Evolutionary conservation across 257 asterid genomes (phyloP).

Genomic region (Primulina tabacum): DNA sequence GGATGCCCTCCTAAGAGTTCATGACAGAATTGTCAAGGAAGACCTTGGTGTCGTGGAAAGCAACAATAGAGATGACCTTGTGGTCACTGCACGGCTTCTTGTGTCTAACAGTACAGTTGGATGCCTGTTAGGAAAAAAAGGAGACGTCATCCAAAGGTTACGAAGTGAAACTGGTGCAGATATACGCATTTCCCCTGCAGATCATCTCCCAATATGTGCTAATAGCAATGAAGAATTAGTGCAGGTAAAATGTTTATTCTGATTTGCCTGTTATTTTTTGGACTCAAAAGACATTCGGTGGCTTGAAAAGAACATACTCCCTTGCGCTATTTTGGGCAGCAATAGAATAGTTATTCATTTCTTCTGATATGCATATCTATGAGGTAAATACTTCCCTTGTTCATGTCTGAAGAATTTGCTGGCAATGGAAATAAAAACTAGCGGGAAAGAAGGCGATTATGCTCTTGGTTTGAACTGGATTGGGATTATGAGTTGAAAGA

Average conservation of each 20-base stretch:
- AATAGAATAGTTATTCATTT: slow-evolving; percentile 9
- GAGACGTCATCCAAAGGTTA: slow-evolving; percentile 82
- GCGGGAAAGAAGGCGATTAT: background rate
- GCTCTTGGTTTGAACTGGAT: background rate
- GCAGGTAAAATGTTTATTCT: slow-evolving; percentile 46
- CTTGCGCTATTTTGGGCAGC: slow-evolving; percentile 13
- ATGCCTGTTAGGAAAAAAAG: slow-evolving; percentile 71
- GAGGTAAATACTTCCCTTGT: background rate
- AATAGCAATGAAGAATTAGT: slow-evolving; percentile 63
- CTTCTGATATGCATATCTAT: background rate
- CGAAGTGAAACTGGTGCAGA: slow-evolving; percentile 78
- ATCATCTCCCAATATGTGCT: slow-evolving; percentile 64
- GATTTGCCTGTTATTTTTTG: slow-evolving; percentile 14
- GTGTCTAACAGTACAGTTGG: slow-evolving; percentile 65
- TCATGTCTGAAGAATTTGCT: background rate
- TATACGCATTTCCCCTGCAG: slow-evolving; percentile 70
- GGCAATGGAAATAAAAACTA: background rate
- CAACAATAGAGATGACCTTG: slow-evolving; percentile 38
- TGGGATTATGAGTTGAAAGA: background rate
- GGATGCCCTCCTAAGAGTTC: slow-evolving; percentile 77
- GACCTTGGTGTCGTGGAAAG: slow-evolving; percentile 46
- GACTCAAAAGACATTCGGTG: slow-evolving; percentile 14
- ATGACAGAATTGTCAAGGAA: slow-evolving; percentile 66
- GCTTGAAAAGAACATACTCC: background rate
- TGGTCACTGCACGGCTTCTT: slow-evolving; percentile 66